These are phyloP conservation scores for Sutorius eximius DNA, from an alignment of 1,284 basidiomycete genomes.

Conservation along the genomic window DNA sequence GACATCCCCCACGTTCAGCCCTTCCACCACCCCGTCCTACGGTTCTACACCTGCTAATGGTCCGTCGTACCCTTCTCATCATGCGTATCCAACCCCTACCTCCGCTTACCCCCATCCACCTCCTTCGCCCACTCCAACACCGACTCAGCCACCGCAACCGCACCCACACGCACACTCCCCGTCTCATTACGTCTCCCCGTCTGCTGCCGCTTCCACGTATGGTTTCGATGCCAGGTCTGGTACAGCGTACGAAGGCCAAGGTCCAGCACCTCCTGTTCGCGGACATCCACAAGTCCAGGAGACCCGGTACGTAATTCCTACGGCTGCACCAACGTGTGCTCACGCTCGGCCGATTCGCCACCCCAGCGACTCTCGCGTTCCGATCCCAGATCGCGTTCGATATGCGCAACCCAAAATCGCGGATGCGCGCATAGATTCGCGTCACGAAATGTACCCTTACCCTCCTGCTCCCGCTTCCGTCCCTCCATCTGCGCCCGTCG, in stretches of 20 bases:
- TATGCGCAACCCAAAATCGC: slow-evolving; percentile 23
- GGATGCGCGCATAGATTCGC: slow-evolving; percentile 30
- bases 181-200: slow-evolving; percentile 25
- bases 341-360: slow-evolving; percentile 11
- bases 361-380: slow-evolving; percentile 26
- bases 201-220: slow-evolving; percentile 24
- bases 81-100: slow-evolving; percentile 29
- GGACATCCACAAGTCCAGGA: slow-evolving; percentile 25
- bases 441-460: slow-evolving; percentile 30
- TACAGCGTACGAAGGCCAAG: slow-evolving; percentile 22
- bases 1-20: slow-evolving; percentile 28
- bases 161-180: slow-evolving; percentile 22
- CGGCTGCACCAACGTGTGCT: not conserved
- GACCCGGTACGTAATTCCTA: slow-evolving; percentile 24
- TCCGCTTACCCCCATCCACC: slow-evolving; percentile 32
- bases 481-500: slow-evolving; percentile 16
- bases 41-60: slow-evolving; percentile 15
- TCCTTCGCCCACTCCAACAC: slow-evolving; percentile 31
- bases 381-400: slow-evolving; percentile 26
- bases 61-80: slow-evolving; percentile 22
- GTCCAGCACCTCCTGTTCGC: slow-evolving; percentile 13
- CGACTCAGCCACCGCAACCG: slow-evolving; percentile 23
- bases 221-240: slow-evolving; percentile 23
- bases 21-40: slow-evolving; percentile 24
- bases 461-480: slow-evolving; percentile 15